phyloP scores from a whole-genome alignment of 2,329 filamentous ascomycete species.

The Rutstroemia sp. region DNA sequence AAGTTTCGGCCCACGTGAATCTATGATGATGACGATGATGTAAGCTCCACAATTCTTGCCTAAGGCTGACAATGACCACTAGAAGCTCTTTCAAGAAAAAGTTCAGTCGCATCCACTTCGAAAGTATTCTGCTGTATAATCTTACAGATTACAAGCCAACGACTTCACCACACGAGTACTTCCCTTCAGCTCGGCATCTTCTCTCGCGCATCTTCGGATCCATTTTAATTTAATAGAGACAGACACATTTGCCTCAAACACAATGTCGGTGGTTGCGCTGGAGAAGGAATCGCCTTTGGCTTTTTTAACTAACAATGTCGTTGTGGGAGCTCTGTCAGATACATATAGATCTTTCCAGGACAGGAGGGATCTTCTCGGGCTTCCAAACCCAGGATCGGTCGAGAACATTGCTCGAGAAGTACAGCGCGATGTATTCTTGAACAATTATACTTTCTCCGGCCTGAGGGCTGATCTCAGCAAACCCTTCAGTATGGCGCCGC shows the following conservation, averaged over 20 bases:
- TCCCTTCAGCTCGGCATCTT: conserved; percentile 5
- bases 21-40: neutral
- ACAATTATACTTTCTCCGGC: conserved; percentile 94
- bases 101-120: conserved; percentile 11
- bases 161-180: conserved; percentile 1
- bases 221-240: neutral
- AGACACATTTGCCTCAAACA: neutral
- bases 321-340: conserved; percentile 64
- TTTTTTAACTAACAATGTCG: conserved; percentile 67
- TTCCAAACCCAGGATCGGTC: conserved; percentile 87
- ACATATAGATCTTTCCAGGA: conserved; percentile 76
- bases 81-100: conserved; percentile 14
- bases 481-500: conserved; percentile 83
- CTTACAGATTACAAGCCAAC: neutral
- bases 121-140: conserved; percentile 5
- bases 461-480: conserved; percentile 95
- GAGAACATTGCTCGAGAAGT: conserved; percentile 88
- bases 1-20: neutral
- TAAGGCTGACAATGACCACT: neutral
- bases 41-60: neutral
- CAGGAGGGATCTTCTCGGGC: conserved; percentile 77
- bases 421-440: conserved; percentile 91
- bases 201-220: neutral
- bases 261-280: conserved; percentile 26
- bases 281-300: conserved; percentile 46